These are phyloP conservation scores for Podosphaera leucotricha DNA, from an alignment of 2,329 filamentous ascomycete species.

Conservation along the genomic window DNA sequence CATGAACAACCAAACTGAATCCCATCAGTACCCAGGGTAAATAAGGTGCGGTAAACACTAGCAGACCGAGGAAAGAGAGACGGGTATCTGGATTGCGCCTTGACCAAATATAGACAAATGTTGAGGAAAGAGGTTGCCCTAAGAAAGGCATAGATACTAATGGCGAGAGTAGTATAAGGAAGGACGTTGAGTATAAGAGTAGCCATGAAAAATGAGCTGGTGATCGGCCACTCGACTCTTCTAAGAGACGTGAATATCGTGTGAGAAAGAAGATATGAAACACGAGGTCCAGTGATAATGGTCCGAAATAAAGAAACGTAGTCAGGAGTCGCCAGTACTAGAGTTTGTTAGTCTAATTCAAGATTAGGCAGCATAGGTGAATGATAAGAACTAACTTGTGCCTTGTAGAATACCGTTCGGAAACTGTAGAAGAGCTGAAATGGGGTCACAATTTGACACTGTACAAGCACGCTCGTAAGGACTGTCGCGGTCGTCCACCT, in stretches of 20 bases:
- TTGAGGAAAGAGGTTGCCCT: constrained; percentile 79
- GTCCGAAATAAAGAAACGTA: constrained; percentile 93
- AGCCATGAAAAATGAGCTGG: constrained; percentile 92
- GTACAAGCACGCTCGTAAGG: constrained; percentile 66
- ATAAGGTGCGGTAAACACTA: constrained; percentile 86
- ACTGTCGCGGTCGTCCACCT: constrained; percentile 80
- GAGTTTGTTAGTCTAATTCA: neutral
- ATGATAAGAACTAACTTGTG: constrained; percentile 38
- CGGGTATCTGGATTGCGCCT: constrained; percentile 79
- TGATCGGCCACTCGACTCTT: constrained; percentile 79
- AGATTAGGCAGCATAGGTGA: neutral
- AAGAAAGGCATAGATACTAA: constrained; percentile 82
- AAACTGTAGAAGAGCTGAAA: constrained; percentile 97
- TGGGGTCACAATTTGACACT: constrained; percentile 76
- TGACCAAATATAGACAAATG: constrained; percentile 94
- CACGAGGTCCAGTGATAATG: constrained; percentile 75
- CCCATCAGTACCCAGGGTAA: constrained; percentile 88
- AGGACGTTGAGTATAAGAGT: constrained; percentile 59
- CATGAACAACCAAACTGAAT: constrained; percentile 80
- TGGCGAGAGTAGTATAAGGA: constrained; percentile 61
- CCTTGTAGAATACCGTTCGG: constrained; percentile 70
- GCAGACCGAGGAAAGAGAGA: constrained; percentile 65
- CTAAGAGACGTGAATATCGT: constrained; percentile 80
- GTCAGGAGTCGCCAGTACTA: constrained; percentile 94
- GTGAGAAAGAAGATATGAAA: constrained; percentile 98